Evolutionary conservation across 768 basidiomycete species (phyloP).

Genomic region (Xerocomellus chrysenteron): DNA sequence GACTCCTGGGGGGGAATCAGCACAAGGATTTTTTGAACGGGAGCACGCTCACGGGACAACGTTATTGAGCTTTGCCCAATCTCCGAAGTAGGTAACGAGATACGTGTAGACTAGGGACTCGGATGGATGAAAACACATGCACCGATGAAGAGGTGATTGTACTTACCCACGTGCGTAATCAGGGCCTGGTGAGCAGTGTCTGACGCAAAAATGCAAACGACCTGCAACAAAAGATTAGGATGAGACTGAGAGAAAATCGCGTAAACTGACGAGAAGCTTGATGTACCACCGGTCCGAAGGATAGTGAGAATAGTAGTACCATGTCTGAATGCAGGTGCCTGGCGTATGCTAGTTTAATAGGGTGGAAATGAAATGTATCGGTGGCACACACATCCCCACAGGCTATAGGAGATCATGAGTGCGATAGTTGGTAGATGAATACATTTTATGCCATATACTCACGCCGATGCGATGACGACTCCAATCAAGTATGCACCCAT

Average conservation of each 20-base stretch:
- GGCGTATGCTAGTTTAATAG: not conserved
- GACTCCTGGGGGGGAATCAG: not conserved
- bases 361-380: not conserved
- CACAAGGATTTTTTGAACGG: not conserved
- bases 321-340: conserved; percentile 59
- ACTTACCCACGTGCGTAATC: conserved; percentile 50
- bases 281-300: conserved; percentile 51
- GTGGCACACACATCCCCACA: conserved; percentile 48
- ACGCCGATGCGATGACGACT: conserved; percentile 48
- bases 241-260: not conserved
- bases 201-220: conserved; percentile 45
- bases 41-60: not conserved
- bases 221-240: conserved; percentile 34
- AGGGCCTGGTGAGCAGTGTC: conserved; percentile 56
- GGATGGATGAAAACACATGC: not conserved
- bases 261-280: conserved; percentile 42
- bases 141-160: not conserved
- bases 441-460: conserved; percentile 21
- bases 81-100: conserved; percentile 40
- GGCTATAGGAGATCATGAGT: conserved; percentile 29
- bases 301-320: conserved; percentile 52
- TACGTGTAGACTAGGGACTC: conserved; percentile 45
- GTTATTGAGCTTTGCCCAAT: conserved; percentile 6
- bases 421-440: not conserved
- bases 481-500: conserved; percentile 53